Percentiles rank a stretch among this genome's conserved stretches.
phyloP scores from a whole-genome alignment of 768 basidiomycete species.

The Rhizopogon vinicolor region DNA sequence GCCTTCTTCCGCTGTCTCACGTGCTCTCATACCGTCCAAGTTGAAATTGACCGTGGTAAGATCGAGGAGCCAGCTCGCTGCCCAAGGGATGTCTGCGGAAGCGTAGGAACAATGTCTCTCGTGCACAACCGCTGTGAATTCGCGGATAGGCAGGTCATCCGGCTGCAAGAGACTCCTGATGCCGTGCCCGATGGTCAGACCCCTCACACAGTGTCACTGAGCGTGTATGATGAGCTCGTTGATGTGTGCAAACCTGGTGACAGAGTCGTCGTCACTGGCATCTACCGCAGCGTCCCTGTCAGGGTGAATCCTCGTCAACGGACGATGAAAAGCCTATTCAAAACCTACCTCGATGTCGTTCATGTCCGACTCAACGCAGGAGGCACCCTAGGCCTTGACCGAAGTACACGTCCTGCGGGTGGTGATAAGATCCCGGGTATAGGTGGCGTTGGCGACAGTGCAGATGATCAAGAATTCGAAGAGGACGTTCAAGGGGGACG shows the following conservation, averaged over 20 bases:
- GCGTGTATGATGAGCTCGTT: constrained; percentile 98
- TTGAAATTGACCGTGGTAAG: constrained; percentile 96
- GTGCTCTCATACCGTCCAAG: constrained; percentile 95
- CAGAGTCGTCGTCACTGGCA: constrained; percentile 83
- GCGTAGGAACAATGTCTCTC: constrained; percentile 87
- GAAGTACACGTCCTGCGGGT: constrained; percentile 65
- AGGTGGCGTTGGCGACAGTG: constrained; percentile 66
- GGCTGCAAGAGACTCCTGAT: constrained; percentile 96
- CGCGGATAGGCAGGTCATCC: constrained; percentile 91
- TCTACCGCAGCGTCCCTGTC: constrained; percentile 94
- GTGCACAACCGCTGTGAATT: constrained; percentile 98
- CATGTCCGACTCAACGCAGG: constrained; percentile 75
- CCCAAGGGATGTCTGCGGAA: constrained; percentile 88
- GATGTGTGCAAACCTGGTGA: constrained; percentile 97
- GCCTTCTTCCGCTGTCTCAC: constrained; percentile 97
- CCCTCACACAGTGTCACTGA: constrained; percentile 93
- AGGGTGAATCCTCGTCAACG: constrained; percentile 90
- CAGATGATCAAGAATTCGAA: constrained; percentile 59
- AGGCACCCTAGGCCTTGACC: constrained; percentile 68
- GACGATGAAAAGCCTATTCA: constrained; percentile 92
- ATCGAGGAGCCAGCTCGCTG: constrained; percentile 91
- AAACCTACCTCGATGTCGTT: constrained; percentile 95
- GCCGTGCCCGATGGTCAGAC: constrained; percentile 98
- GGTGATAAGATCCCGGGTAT: constrained; percentile 67
- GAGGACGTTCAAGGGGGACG: constrained; percentile 36